Percentiles rank a stretch among this genome's conserved stretches.
These are phyloP conservation scores for Penicillium taxi DNA, from an alignment of 495 filamentous ascomycete species.

Conservation along the genomic window DNA sequence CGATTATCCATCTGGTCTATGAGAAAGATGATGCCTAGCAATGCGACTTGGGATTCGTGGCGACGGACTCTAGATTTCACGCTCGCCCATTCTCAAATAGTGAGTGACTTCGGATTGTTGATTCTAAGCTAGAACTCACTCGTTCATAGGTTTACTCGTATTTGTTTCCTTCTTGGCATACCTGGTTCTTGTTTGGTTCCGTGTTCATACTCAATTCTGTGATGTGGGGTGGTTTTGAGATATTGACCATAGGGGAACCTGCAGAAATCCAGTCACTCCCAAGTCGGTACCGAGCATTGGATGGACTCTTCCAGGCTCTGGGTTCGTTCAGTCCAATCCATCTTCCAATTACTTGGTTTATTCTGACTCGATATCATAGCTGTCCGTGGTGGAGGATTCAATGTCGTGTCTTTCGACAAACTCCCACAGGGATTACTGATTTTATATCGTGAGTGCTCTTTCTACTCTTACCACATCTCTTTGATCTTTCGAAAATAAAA, in stretches of 20 bases:
- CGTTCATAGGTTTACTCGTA: constrained; percentile 52
- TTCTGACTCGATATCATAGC: constrained; percentile 29
- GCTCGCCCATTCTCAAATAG: constrained; percentile 62
- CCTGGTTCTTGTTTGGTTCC: constrained; percentile 67
- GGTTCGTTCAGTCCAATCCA: constrained; percentile 11
- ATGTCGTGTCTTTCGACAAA: constrained; percentile 59
- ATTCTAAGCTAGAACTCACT: neutral
- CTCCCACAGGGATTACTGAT: constrained; percentile 66
- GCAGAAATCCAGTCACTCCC: constrained; percentile 48
- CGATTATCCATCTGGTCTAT: constrained; percentile 61
- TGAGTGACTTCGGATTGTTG: constrained; percentile 16
- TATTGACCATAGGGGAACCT: constrained; percentile 68
- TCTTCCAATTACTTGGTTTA: neutral
- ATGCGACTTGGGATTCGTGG: constrained; percentile 32
- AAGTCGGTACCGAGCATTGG: constrained; percentile 50
- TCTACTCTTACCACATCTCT: no score
- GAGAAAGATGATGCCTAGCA: constrained; percentile 35
- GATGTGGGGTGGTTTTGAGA: constrained; percentile 72
- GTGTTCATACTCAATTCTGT: constrained; percentile 65
- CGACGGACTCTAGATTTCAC: constrained; percentile 63
- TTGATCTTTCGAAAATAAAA: no score
- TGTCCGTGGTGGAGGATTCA: constrained; percentile 75
- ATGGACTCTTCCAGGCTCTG: constrained; percentile 75
- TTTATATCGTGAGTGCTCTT: constrained; percentile 48
- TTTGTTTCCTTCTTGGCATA: constrained; percentile 64